Base-by-base conservation (phyloP, 768 basidiomycete species). In the Tephrocybe sp. region DNA sequence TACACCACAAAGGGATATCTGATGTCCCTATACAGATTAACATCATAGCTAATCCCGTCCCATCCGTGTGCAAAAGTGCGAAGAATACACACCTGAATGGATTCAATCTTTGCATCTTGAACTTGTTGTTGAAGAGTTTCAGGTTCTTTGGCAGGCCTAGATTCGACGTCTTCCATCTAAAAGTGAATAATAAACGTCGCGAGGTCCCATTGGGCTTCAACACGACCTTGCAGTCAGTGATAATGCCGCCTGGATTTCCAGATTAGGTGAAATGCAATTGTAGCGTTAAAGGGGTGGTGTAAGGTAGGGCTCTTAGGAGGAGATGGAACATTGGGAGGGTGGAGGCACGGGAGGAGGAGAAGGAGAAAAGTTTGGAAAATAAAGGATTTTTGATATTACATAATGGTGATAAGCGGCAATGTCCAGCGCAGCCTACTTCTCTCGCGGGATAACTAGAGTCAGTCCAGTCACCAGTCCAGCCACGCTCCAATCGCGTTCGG, bases 171-270 rank as follows among this genome's bases (percentile, higher is more conserved):
- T n/a, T n/a, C n/a, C n/a, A n/a, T 7, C 26, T 26, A 7, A 3
- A 26, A 26, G 26, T 26, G 26, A 26, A 26, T 4, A 26, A 26
- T 26, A 26, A n/a, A 7, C 97, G 76, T 0, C n/a, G n/a, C n/a
- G 88, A 85, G 0, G 84, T 85, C 1, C 92, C 93, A 63, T 92
- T 85, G 0, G 68, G 71, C 66, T 90, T 89, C 22, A 75, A 75
- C 3, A 91, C 82, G 45, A 98, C 77, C 65, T 90, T 90, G 44
- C 85, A 75, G 70, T 98, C 97, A 3, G 97, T 99, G 40, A 97
- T 76, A 1, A 77, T 80, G 3, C 85, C 88, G 0, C 72, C 69
- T 1, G 86, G 87, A n/a, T 79, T 77, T 20, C 72, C 76, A 31
- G 73, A 74, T 52, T 80, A 77, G 50, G 82, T 75, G 57, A 92